Base-by-base conservation (phyloP, 2,329 filamentous ascomycete species). In the Niveomyces coronatus region DNA sequence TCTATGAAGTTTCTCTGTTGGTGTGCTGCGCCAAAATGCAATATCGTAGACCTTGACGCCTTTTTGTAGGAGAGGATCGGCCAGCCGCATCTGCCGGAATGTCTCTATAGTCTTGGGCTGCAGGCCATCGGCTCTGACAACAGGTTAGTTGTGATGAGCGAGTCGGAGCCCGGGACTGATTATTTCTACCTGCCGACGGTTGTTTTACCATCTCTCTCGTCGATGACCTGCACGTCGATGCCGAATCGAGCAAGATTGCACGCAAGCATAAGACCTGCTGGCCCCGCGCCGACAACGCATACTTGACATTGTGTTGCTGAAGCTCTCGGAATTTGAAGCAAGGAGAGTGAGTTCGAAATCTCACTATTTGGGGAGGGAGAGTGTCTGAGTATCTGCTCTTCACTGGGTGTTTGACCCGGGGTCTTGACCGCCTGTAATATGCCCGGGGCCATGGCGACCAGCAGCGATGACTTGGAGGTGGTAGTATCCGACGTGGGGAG, bases 51-150 rank as follows among this genome's bases (percentile, higher is more conserved):
- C 74, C 31, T 73, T 74, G 35, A 80, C 80, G 20, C 78, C 81
- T 48, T 77, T 71, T 45, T 74, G 72, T 29, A 86, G 57, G 20
- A 86, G 57, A 2, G 72, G 64, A 45, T 85, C 79, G n/a, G 75
- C 78, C n/a, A 85, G 60, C 23, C 79, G 68, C 65, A 86, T 76
- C 58, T 85, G 81, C 44, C 75, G 72, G 49, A 85, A 72, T 0
- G 82, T 86, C 61, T 86, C 82, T 49, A 87, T 83, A 1, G 80
- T 82, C 60, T 86, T 86, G 31, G 82, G 82, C 51, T 86, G 82
- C 37, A 86, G 63, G 28, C 82, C 82, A 55, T 86, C 82, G 44
- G 80, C 80, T 54, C 68, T 71, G 49, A 17, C 9, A 9, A 13
- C 16, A 24, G 17, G 31, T 33, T 19, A 33, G 31, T 19, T 19